Base-by-base conservation (phyloP, 2,329 filamentous ascomycete genomes). In the Simplicillium aogashimaense region DNA sequence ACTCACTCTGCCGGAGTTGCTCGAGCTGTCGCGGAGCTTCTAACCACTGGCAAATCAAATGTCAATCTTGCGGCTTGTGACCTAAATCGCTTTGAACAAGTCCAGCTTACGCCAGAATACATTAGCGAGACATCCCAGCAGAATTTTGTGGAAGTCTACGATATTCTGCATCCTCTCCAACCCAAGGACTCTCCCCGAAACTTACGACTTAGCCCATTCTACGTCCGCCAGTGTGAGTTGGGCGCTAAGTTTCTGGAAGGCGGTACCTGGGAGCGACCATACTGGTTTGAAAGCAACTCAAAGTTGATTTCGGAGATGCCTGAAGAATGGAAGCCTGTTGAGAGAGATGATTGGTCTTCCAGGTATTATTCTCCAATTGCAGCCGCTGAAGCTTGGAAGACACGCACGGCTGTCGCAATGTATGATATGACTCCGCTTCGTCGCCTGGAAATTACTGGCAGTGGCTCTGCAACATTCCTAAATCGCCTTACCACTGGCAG, bases 1-100 rank as follows among this genome's bases (percentile, higher is more conserved):
- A 81, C 77, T 14, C 77, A 81, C 46, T 80, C 76, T 0, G 76
- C 75, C 0, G 77, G 77, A 17, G 71, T 81, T 2, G 77, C 77
- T 8, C 69, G 74, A 18, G 75, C 77, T 0, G 52, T 81, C 1
- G 77, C 77, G 1, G 67, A 81, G 50, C 50, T 76, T 0, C 57
- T 81, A 18, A 80, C 76, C 0, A 65, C 63, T 1, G 77, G 76
- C 3, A 62, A 61, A 17, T 76, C 76, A 0, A 54, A 64, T 4
- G 64, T 78, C 29, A 76, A 81, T 38, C 58, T 81, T 4, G 59
- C 70, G 3, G 77, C 77, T 32, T 78, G 75, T 47, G 76, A 80
- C 31, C 54, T 81, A 0, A 63, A 67, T 2, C 72, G 78, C 2
- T 81, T 81, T 37, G 77, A 81, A 45, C 64, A 78, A 18, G 66